Evolutionary conservation across 176 grass and related monocot species (phyloP).

Genomic region (Hyparrhenia diplandra): DNA sequence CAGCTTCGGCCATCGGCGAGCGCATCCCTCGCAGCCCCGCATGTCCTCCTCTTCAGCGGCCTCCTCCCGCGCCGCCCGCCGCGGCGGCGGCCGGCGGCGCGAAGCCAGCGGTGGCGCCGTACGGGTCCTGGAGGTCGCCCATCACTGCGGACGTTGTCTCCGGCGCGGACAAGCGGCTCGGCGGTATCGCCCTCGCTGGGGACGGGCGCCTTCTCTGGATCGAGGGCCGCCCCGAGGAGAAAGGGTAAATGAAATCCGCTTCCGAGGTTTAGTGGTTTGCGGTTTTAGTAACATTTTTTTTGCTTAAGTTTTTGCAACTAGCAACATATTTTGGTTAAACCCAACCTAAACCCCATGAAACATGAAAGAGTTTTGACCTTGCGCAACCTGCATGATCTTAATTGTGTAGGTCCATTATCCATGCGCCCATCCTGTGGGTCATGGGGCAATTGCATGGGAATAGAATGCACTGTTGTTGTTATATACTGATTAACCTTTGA

Average conservation of each 20-base stretch:
- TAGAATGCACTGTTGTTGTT: not conserved
- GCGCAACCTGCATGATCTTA: not conserved
- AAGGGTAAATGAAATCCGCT: constrained; percentile 31
- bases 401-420: not conserved
- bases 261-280: not conserved
- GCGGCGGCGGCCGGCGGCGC: not conserved
- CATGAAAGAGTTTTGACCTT: not conserved
- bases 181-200: constrained; percentile 31
- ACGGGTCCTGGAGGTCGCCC: constrained; percentile 51
- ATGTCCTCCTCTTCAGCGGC: constrained; percentile 13
- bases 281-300: no score
- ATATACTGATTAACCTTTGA: not conserved
- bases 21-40: not conserved
- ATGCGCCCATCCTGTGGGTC: no score
- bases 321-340: no score
- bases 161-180: constrained; percentile 39
- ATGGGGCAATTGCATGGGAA: no score
- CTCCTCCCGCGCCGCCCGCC: not conserved
- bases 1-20: not conserved
- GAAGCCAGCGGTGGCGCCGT: constrained; percentile 37
- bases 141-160: constrained; percentile 53
- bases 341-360: not conserved
- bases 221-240: constrained; percentile 54
- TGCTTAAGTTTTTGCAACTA: no score
- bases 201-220: constrained; percentile 49